Percentiles rank a stretch among this genome's conserved stretches.
phyloP scores from a whole-genome alignment of 1,139 yeast species.

The Magnusiomyces fungicola region DNA sequence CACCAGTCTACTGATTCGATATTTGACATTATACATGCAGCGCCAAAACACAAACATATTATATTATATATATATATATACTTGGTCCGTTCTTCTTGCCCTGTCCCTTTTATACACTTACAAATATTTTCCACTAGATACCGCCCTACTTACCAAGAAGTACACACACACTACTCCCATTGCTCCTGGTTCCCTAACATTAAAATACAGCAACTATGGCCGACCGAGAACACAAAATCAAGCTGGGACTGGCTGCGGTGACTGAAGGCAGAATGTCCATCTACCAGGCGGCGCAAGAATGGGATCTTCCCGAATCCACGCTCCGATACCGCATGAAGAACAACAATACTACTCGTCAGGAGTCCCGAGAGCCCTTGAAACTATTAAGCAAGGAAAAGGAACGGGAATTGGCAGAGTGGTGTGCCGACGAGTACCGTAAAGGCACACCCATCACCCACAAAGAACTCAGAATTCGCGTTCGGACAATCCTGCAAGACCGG shows the following conservation, averaged over 20 bases:
- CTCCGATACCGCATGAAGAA: not conserved
- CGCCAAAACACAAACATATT: too few relatives aligned
- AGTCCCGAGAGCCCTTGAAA: not conserved
- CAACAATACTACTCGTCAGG: conserved; percentile 1
- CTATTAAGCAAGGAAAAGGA: not conserved
- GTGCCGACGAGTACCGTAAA: not conserved
- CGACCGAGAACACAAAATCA: not conserved
- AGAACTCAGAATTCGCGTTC: not conserved
- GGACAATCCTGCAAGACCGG: not conserved
- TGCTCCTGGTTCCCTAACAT: not conserved
- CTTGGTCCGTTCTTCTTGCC: too few relatives aligned
- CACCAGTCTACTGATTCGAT: too few relatives aligned
- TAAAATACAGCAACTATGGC: not conserved
- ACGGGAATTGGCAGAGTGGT: not conserved
- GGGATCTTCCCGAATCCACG: not conserved
- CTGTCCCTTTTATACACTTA: too few relatives aligned
- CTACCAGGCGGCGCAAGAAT: not conserved
- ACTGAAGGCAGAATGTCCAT: not conserved
- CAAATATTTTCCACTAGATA: too few relatives aligned
- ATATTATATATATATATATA: too few relatives aligned
- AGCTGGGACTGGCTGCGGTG: not conserved
- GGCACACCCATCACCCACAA: not conserved
- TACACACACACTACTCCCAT: not conserved
- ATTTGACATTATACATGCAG: too few relatives aligned
- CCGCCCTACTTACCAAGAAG: too few relatives aligned